Evolutionary conservation across 257 asterid species (phyloP).

Genomic region (Solanum megistacrolobum): DNA sequence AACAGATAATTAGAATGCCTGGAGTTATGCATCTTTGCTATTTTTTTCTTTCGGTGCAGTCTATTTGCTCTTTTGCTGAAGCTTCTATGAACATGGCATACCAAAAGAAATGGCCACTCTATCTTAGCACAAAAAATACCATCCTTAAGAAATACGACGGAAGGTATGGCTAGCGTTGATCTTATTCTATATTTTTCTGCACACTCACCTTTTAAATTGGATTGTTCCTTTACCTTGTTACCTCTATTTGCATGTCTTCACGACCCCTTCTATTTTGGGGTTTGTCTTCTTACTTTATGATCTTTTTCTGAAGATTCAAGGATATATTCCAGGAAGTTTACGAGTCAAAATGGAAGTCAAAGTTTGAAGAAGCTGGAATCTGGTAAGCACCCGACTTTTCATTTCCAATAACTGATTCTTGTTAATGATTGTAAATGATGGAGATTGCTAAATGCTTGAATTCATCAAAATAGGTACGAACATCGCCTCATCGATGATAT

Average conservation of each 20-base stretch:
- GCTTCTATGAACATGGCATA: conserved; percentile 90
- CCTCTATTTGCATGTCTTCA: background rate
- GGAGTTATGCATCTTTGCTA: background rate
- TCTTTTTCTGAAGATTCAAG: conserved; percentile 62
- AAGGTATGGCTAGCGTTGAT: conserved; percentile 33
- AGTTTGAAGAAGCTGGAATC: conserved; percentile 82
- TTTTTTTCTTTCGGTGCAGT: conserved; percentile 32
- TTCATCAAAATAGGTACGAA: conserved; percentile 55
- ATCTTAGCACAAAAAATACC: conserved; percentile 97
- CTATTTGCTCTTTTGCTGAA: conserved; percentile 78
- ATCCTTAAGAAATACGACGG: conserved; percentile 97
- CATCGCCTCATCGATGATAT: conserved; percentile 99
- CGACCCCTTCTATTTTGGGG: background rate
- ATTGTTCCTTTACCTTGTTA: background rate
- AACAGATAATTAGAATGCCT: background rate
- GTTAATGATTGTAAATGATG: background rate
- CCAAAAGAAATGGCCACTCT: conserved; percentile 94
- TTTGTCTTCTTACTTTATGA: background rate
- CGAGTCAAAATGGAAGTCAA: conserved; percentile 74
- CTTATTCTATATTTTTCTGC: background rate
- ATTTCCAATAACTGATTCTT: background rate
- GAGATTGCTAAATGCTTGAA: background rate
- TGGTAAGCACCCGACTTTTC: conserved; percentile 40
- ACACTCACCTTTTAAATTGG: background rate
- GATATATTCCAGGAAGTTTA: conserved; percentile 96